phyloP scores from a whole-genome alignment of 352 stramenopile genomes.

The Phytophthora colocasiae region DNA sequence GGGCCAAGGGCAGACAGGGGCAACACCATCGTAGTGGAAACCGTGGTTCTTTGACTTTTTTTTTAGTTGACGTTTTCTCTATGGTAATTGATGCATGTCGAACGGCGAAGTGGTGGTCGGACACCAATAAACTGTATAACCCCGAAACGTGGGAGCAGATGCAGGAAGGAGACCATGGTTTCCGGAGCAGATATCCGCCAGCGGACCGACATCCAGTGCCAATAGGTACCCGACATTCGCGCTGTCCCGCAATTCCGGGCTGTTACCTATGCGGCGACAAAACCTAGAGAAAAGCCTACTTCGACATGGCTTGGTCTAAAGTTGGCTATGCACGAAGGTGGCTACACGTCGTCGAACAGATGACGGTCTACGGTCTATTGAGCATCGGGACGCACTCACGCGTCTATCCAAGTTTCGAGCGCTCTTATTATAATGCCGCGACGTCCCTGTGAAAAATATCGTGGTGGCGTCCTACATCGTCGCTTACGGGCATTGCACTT shows the following conservation, averaged over 20 bases:
- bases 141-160: conserved; percentile 19
- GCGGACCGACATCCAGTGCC: conserved; percentile 6
- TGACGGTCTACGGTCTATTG: conserved; percentile 3
- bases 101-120: conserved; percentile 26
- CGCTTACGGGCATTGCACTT: conserved; percentile 16
- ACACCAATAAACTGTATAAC: conserved; percentile 33
- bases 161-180: conserved; percentile 7
- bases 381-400: conserved; percentile 31
- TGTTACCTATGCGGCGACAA: conserved; percentile 28
- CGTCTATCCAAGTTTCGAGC: conserved; percentile 33
- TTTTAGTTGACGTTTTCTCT: conserved; percentile 25
- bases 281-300: conserved; percentile 20
- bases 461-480: conserved; percentile 27
- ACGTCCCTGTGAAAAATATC: conserved; percentile 34
- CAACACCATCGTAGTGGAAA: conserved; percentile 39
- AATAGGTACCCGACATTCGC: not conserved
- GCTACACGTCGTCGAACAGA: conserved; percentile 37
- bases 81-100: conserved; percentile 23
- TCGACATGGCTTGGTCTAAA: conserved; percentile 1
- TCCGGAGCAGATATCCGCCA: conserved; percentile 2
- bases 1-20: conserved; percentile 34
- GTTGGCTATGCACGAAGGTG: conserved; percentile 35
- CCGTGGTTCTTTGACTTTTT: conserved; percentile 19
- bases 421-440: conserved; percentile 3
- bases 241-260: conserved; percentile 8